Evolutionary conservation across 352 stramenopile species (phyloP), one percentile per base, ranked within the genome.

Genomic region (Phytophthora multivora): DNA sequence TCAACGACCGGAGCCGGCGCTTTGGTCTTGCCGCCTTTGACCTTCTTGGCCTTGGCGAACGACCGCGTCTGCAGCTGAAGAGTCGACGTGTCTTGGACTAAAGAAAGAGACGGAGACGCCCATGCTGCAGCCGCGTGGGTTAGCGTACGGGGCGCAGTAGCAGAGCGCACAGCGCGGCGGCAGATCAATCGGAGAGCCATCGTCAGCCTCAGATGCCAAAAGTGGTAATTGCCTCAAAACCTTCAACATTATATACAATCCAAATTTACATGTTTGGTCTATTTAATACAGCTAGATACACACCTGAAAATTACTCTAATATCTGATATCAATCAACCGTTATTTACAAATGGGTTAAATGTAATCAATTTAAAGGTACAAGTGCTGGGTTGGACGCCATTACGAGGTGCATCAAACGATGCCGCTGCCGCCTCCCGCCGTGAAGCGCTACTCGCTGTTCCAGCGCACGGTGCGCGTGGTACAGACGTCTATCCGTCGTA

Each of bases 31-130:
- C 60, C 59, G 43, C 66, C 58, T 51, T 88, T 86, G 40, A 33
- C 66, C 43, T 91, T 88, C 72, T 89, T 90, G 45, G 73, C 73
- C 64, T 91, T 91, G 55, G 83, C 79, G 51, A 91, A 93, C 52
- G 67, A 68, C 33, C 79, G 81, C 59, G 68, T 68, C 51, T 71
- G 67, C 15, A 47, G 21, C 52, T 57, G 64, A 40, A 59, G 31
- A 23, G 25, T 50, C 6, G 59, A 55, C 7, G 12, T 9, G 1
- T 48, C 38, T 26, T 61, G 19, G 39, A 18, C 15, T 15, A 59
- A 12, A 42, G 31, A 23, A 9, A 58, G 35, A 42, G 25, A 55
- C 9, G 54, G 39, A 67, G 42, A 59, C 7, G 45, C 15, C 9
- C 39, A 57, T 9, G 52, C 36, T 60, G 42, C 39, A 51, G 18